These are phyloP conservation scores for Cytospora piceicola DNA, from an alignment of 2,329 filamentous ascomycete species.

Conservation along the genomic window DNA sequence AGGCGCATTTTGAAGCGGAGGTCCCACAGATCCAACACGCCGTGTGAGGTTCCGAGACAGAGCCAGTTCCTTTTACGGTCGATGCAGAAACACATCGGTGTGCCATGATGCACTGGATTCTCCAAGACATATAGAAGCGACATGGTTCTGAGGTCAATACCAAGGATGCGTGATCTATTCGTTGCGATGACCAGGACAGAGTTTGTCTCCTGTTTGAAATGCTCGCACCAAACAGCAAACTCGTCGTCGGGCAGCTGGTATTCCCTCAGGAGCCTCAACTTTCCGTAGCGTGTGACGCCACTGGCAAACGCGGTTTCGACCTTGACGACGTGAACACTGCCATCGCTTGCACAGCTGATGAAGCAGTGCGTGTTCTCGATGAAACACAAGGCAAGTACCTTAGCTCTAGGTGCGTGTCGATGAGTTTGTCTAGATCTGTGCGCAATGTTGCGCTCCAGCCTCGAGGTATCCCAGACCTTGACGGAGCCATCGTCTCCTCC, in stretches of 20 bases:
- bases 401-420: conserved; percentile 70
- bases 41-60: conserved; percentile 87
- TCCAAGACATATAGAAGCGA: conserved; percentile 75
- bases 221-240: conserved; percentile 86
- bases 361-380: conserved; percentile 94
- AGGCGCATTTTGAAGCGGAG: conserved; percentile 89
- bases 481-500: conserved; percentile 89
- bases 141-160: conserved; percentile 88
- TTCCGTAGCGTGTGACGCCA: conserved; percentile 73
- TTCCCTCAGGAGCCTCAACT: conserved; percentile 74
- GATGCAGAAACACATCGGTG: conserved; percentile 87
- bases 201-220: conserved; percentile 79
- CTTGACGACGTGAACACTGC: conserved; percentile 86
- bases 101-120: conserved; percentile 90
- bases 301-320: conserved; percentile 59
- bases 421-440: conserved; percentile 87
- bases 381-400: conserved; percentile 83
- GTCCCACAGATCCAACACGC: conserved; percentile 93
- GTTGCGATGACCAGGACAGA: conserved; percentile 89
- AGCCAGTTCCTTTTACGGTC: conserved; percentile 89
- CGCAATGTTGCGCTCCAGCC: conserved; percentile 88
- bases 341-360: conserved; percentile 86
- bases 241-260: conserved; percentile 74
- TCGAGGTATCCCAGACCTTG: conserved; percentile 89
- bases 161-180: conserved; percentile 80